phyloP scores from a whole-genome alignment of 805 yeast genomes.

The Torulaspora gathmanii region DNA sequence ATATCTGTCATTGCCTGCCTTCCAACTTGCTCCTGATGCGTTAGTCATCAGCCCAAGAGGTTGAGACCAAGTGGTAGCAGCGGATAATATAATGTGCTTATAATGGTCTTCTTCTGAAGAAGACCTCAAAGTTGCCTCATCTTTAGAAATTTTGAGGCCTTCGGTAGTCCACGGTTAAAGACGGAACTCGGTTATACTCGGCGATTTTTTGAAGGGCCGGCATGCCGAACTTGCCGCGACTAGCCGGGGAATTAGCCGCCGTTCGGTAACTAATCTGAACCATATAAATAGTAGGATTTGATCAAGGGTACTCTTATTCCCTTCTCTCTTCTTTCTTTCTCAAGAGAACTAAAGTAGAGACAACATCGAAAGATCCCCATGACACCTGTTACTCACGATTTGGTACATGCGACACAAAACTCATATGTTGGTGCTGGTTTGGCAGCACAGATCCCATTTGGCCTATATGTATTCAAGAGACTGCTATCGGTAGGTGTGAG shows the following conservation, averaged over 20 bases:
- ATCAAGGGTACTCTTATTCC: too few species aligned
- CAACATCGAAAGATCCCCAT: background rate
- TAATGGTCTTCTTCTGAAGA: background rate
- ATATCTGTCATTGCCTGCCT: too few species aligned
- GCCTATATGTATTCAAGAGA: slow-evolving; percentile 61
- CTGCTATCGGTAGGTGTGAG: slow-evolving; percentile 50
- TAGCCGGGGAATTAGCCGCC: background rate
- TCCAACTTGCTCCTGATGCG: too few species aligned
- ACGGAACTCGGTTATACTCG: background rate
- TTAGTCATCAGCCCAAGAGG: too few species aligned
- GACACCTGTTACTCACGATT: slow-evolving; percentile 13
- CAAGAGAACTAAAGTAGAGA: too few species aligned
- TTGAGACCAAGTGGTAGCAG: too few species aligned
- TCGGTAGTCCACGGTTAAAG: slow-evolving; percentile 2
- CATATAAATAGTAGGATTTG: background rate
- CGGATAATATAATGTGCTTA: background rate
- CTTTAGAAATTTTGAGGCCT: background rate
- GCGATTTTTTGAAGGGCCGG: background rate
- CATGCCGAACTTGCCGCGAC: background rate
- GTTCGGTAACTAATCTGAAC: background rate
- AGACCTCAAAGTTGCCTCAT: background rate
- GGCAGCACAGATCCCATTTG: slow-evolving; percentile 43
- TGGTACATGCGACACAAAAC: slow-evolving; percentile 1
- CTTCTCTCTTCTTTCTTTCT: background rate
- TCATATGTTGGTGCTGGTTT: background rate